These are phyloP conservation scores for Auricularia sp. DNA, from an alignment of 768 basidiomycete species.

Conservation along the genomic window DNA sequence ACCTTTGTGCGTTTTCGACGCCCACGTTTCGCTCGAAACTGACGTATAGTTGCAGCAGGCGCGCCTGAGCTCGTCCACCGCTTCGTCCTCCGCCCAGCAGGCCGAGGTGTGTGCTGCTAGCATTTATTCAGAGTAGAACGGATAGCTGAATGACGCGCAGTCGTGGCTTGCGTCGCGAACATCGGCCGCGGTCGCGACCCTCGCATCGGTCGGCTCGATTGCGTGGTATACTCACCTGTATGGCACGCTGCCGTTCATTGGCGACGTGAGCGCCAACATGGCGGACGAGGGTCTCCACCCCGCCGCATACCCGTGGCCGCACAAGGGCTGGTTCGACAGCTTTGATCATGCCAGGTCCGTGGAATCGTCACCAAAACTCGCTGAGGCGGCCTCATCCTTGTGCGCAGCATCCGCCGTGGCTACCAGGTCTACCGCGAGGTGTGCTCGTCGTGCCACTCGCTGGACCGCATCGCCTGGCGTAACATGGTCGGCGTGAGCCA, in stretches of 20 bases:
- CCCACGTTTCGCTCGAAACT: background rate
- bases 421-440: constrained; percentile 98
- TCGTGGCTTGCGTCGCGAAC: constrained; percentile 53
- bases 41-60: constrained; percentile 30
- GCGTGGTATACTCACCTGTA: constrained; percentile 96
- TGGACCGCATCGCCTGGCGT: constrained; percentile 99
- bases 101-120: constrained; percentile 29
- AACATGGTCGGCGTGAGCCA: constrained; percentile 98
- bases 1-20: background rate
- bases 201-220: constrained; percentile 78
- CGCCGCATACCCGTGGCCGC: constrained; percentile 78
- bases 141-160: constrained; percentile 24
- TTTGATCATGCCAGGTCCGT: constrained; percentile 91
- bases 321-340: constrained; percentile 77
- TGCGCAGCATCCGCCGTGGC: constrained; percentile 77
- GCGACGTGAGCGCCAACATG: constrained; percentile 86
- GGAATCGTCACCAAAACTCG: constrained; percentile 8
- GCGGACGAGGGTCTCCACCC: constrained; percentile 95
- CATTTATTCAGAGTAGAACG: background rate
- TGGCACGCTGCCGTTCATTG: constrained; percentile 79
- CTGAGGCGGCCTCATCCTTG: constrained; percentile 9
- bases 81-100: constrained; percentile 44
- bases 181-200: constrained; percentile 31
- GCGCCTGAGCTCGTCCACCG: constrained; percentile 33
- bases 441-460: constrained; percentile 96